Evolutionary conservation across 2,329 filamentous ascomycete species (phyloP).

Genomic region (Proliferodiscus dingleyae): DNA sequence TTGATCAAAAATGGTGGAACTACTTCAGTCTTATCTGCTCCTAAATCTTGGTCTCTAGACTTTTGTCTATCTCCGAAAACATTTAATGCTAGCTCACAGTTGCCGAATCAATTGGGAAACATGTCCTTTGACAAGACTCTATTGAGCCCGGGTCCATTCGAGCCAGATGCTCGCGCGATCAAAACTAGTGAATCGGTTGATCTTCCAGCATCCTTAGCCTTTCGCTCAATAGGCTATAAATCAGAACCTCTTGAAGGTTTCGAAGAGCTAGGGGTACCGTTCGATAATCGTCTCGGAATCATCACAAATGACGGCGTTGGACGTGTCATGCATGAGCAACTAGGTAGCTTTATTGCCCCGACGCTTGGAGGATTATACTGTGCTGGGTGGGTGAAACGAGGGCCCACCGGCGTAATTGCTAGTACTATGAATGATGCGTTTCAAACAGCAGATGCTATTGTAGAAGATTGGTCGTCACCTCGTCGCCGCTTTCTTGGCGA

Average conservation of each 20-base stretch:
- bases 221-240: constrained; percentile 94
- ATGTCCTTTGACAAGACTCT: constrained; percentile 63
- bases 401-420: constrained; percentile 92
- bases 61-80: constrained; percentile 75
- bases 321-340: constrained; percentile 48
- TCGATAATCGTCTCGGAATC: constrained; percentile 68
- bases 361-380: constrained; percentile 74
- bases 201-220: constrained; percentile 67
- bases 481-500: neutral
- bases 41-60: constrained; percentile 76
- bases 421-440: constrained; percentile 96
- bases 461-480: constrained; percentile 62
- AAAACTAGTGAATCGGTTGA: constrained; percentile 45
- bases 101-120: constrained; percentile 48
- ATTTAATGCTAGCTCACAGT: constrained; percentile 47
- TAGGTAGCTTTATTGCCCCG: constrained; percentile 10
- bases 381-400: constrained; percentile 92
- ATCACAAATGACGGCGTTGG: constrained; percentile 80
- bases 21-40: constrained; percentile 38
- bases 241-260: constrained; percentile 74
- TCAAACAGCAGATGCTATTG: constrained; percentile 76
- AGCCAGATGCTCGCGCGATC: constrained; percentile 43
- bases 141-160: constrained; percentile 51
- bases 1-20: constrained; percentile 71
- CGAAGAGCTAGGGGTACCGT: constrained; percentile 66